These are phyloP conservation scores for Candida gigantensis DNA, from an alignment of 1,139 yeast genomes.

Conservation along the genomic window DNA sequence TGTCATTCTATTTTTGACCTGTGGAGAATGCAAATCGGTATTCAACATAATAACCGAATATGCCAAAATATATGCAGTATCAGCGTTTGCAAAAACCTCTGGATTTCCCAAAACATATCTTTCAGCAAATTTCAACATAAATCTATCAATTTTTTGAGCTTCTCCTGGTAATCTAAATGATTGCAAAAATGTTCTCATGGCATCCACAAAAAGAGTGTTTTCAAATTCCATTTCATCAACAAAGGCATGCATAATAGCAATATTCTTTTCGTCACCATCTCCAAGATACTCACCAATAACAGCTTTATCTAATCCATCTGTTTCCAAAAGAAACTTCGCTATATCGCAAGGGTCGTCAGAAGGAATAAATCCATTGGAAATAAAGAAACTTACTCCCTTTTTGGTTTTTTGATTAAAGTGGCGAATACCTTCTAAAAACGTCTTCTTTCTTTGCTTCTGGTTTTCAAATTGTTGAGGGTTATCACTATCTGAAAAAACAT, in stretches of 20 bases:
- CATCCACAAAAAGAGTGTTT: slow-evolving; percentile 72
- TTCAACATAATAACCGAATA: slow-evolving; percentile 92
- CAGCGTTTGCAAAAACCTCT: slow-evolving; percentile 82
- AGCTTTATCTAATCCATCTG: slow-evolving; percentile 83
- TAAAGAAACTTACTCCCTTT: slow-evolving; percentile 66
- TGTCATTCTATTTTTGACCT: slow-evolving; percentile 83
- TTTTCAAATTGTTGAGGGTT: slow-evolving; percentile 86
- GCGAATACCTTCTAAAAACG: slow-evolving; percentile 72
- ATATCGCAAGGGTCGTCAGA: slow-evolving; percentile 64
- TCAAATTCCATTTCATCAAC: slow-evolving; percentile 85
- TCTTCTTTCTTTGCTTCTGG: slow-evolving; percentile 80
- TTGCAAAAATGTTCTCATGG: slow-evolving; percentile 82
- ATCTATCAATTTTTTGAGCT: slow-evolving; percentile 95
- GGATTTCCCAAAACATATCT: slow-evolving; percentile 89
- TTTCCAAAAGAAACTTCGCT: slow-evolving; percentile 71
- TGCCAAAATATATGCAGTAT: slow-evolving; percentile 88
- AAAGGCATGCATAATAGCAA: slow-evolving; percentile 89
- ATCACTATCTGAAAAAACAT: slow-evolving; percentile 45
- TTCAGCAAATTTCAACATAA: slow-evolving; percentile 95
- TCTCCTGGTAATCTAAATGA: slow-evolving; percentile 95
- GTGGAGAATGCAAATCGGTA: slow-evolving; percentile 91
- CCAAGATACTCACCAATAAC: slow-evolving; percentile 91
- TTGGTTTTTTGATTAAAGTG: slow-evolving; percentile 86
- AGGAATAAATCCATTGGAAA: slow-evolving; percentile 63
- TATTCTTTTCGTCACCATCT: slow-evolving; percentile 77